Evolutionary conservation across 768 basidiomycete species (phyloP).

Genomic region (Phaeotremella fagi): DNA sequence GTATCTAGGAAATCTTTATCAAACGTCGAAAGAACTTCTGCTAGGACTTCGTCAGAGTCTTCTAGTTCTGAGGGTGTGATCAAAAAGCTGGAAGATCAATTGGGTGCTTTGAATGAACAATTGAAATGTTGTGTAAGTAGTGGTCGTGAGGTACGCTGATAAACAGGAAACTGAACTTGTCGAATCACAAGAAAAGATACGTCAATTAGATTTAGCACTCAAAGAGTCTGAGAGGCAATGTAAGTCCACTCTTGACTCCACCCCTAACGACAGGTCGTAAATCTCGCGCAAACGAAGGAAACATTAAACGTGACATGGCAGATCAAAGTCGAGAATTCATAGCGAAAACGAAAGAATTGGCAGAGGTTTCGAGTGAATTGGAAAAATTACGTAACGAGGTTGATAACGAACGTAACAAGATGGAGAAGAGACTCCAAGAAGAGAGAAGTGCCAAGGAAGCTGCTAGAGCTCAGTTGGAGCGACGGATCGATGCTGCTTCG

Average conservation of each 20-base stretch:
- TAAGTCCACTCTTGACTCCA: constrained; percentile 56
- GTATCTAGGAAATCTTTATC: not conserved
- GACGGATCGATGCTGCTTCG: constrained; percentile 71
- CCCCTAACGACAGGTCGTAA: constrained; percentile 56
- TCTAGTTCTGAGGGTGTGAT: not conserved
- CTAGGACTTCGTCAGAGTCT: not conserved
- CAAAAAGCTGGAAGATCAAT: not conserved
- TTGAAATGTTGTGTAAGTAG: not conserved
- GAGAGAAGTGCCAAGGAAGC: constrained; percentile 86
- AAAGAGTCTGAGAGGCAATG: constrained; percentile 90
- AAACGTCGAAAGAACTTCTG: not conserved
- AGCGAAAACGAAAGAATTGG: constrained; percentile 64
- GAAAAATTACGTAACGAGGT: constrained; percentile 69
- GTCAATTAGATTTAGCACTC: constrained; percentile 74
- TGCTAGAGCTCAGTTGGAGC: constrained; percentile 77
- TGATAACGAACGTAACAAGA: constrained; percentile 80
- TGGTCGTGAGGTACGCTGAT: too few species aligned
- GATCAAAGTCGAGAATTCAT: constrained; percentile 63
- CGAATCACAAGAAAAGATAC: constrained; percentile 51
- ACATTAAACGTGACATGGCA: constrained; percentile 81
- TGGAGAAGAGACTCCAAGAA: constrained; percentile 76
- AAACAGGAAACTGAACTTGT: constrained; percentile 1
- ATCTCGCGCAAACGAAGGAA: constrained; percentile 87
- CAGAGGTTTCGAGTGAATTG: constrained; percentile 74
- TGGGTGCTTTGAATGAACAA: not conserved